Evolutionary conservation across 208 protist genomes (phyloP), one percentile per base, ranked within the genome.

Genomic region (Vickermania ingenoplastis): DNA sequence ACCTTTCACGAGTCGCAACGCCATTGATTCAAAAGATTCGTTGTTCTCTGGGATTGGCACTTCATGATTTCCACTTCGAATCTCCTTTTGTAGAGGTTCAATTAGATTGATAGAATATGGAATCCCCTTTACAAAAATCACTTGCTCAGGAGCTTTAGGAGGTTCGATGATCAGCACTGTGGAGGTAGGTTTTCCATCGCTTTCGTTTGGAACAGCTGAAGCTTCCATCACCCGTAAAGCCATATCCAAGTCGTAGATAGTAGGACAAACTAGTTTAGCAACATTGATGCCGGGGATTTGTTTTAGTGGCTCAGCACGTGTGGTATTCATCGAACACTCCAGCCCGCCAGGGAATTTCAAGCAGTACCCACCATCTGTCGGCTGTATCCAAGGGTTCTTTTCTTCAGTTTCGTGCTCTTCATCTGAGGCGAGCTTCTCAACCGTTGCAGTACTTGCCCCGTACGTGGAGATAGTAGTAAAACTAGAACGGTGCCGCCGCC

Each of bases 101-200:
- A 55, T 60, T 5, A 81, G 52, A 45, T 73, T 23, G 22, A 67
- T 65, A 4, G 59, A 55, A 67, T 91, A 94, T 0, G 87, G 73
- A 27, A 79, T 67, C 11, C 87, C 87, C 57, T 89, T 73, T 22
- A 87, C 41, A 58, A 89, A 89, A 45, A 94, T 75, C 0, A 89
- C 52, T 2, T 77, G 64, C 17, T 53, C 49, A 7, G 74, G 71
- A 3, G 77, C 65, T n/a, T 45, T n/a, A 0, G 86, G 78, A 0
- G 70, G 64, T 62, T 94, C 87, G 24, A 94, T 57, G 57, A 91
- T 41, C 11, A 94, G 25, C 17, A 94, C 51, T 0, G 71, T 67
- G 0, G 76, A 65, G 14, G 65, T 30, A 0, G 53, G 49, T 13
- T 29, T 26, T 7, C 21, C 49, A 31, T 1, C 49, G 13, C 22